A percentile compares a stretch with the other conserved stretches of the same genome.
Evolutionary conservation across 2,329 filamentous ascomycete genomes (phyloP).

Genomic region (Arthrinium phaeospermum): DNA sequence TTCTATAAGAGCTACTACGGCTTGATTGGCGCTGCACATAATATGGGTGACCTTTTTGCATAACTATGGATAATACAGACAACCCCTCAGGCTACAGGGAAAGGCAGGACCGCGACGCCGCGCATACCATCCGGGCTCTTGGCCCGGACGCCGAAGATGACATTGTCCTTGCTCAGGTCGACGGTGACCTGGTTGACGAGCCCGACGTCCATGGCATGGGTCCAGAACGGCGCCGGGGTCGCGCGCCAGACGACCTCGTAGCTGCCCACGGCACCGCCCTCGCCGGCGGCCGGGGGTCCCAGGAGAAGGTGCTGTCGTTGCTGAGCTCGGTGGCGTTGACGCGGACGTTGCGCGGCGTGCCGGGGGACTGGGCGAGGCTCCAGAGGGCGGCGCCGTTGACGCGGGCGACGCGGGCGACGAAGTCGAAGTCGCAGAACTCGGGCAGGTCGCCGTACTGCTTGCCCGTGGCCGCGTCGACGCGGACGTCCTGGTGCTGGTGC

Average conservation of each 20-base stretch:
- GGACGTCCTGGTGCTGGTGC: slow-evolving; percentile 63
- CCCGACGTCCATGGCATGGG: slow-evolving; percentile 54
- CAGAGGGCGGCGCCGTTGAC: slow-evolving; percentile 62
- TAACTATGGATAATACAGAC: too few relatives aligned
- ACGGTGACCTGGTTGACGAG: slow-evolving; percentile 51
- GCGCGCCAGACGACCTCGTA: slow-evolving; percentile 64
- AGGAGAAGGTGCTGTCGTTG: slow-evolving; percentile 57
- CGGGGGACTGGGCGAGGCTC: slow-evolving; percentile 58
- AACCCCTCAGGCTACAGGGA: slow-evolving; percentile 27
- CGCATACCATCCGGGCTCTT: slow-evolving; percentile 33
- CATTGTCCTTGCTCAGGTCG: slow-evolving; percentile 61
- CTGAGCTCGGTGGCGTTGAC: slow-evolving; percentile 51
- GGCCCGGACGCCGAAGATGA: slow-evolving; percentile 60
- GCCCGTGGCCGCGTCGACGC: slow-evolving; percentile 48
- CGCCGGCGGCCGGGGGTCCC: slow-evolving; percentile 46
- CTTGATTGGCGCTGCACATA: too few relatives aligned
- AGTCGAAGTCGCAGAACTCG: slow-evolving; percentile 64
- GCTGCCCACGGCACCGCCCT: slow-evolving; percentile 40
- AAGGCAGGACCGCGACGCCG: slow-evolving; percentile 39
- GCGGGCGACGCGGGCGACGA: slow-evolving; percentile 56
- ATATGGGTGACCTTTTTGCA: too few relatives aligned
- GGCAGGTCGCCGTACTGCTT: slow-evolving; percentile 60
- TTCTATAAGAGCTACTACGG: too few relatives aligned
- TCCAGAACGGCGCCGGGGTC: slow-evolving; percentile 56
- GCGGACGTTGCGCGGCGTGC: slow-evolving; percentile 53